Percentiles rank a stretch among this genome's conserved stretches.
Evolutionary conservation across 1,284 basidiomycete species (phyloP).

Genomic region (Boletus albobrunnescens): DNA sequence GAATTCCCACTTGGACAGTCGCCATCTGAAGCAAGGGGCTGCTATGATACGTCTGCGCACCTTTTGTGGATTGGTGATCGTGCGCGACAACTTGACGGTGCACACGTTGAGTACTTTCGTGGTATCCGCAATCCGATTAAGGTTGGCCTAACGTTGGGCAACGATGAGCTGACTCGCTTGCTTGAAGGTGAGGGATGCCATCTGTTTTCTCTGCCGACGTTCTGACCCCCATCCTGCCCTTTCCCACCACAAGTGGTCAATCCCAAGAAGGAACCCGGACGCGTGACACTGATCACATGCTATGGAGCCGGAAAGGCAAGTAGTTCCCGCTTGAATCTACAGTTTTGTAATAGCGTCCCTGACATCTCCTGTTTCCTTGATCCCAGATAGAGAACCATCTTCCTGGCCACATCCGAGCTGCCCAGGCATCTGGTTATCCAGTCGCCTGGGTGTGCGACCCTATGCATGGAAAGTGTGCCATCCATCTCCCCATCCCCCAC

Average conservation of each 20-base stretch:
- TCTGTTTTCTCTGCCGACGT: background rate
- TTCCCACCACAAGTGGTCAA: slow-evolving; percentile 65
- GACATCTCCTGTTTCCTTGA: background rate
- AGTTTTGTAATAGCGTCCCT: background rate
- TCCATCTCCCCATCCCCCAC: background rate
- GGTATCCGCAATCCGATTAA: slow-evolving; percentile 97
- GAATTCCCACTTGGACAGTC: slow-evolving; percentile 36
- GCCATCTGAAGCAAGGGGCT: slow-evolving; percentile 35
- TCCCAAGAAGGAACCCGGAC: slow-evolving; percentile 76
- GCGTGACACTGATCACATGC: slow-evolving; percentile 88
- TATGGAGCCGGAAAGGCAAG: slow-evolving; percentile 85
- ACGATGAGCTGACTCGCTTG: slow-evolving; percentile 77
- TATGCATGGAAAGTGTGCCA: slow-evolving; percentile 89
- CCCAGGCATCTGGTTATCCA: slow-evolving; percentile 77
- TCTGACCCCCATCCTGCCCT: background rate
- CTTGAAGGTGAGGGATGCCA: slow-evolving; percentile 67
- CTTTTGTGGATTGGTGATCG: slow-evolving; percentile 98
- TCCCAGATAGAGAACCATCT: slow-evolving; percentile 72
- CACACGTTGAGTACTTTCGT: slow-evolving; percentile 93
- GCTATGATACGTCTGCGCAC: slow-evolving; percentile 87
- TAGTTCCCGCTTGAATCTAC: background rate
- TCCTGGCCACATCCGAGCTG: slow-evolving; percentile 79
- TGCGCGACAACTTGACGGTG: slow-evolving; percentile 89
- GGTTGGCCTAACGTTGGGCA: slow-evolving; percentile 85
- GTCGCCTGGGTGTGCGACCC: slow-evolving; percentile 96